A percentile compares a stretch with the other conserved stretches of the same genome.
Evolutionary conservation across 768 basidiomycete genomes (phyloP).

Genomic region (Chalciporus piperatus): DNA sequence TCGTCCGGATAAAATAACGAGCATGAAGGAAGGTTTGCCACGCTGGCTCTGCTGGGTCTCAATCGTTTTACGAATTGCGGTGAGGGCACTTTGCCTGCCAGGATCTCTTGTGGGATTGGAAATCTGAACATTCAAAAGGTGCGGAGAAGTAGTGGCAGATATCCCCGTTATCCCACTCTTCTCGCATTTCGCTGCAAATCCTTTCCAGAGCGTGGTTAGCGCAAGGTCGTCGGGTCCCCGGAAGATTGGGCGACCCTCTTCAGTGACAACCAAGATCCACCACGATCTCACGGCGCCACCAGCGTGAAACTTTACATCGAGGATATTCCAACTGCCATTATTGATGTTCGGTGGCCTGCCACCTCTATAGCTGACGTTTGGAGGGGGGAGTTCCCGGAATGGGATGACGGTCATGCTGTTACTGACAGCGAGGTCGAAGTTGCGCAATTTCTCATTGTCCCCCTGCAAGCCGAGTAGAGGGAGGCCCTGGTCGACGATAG

Average conservation of each 20-base stretch:
- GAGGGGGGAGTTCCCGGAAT: slow-evolving; percentile 60
- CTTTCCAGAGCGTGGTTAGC: slow-evolving; percentile 44
- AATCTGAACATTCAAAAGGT: slow-evolving; percentile 32
- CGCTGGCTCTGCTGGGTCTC: slow-evolving; percentile 22
- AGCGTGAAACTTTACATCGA: slow-evolving; percentile 63
- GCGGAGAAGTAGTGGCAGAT: slow-evolving; percentile 33
- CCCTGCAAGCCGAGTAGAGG: slow-evolving; percentile 50
- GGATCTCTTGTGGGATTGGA: slow-evolving; percentile 26
- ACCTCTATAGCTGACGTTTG: slow-evolving; percentile 51
- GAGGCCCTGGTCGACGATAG: slow-evolving; percentile 60
- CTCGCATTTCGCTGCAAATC: slow-evolving; percentile 54
- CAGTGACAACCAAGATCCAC: slow-evolving; percentile 66
- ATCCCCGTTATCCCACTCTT: slow-evolving; percentile 68
- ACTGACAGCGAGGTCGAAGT: slow-evolving; percentile 59
- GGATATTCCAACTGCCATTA: slow-evolving; percentile 76
- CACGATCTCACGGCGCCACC: slow-evolving; percentile 53
- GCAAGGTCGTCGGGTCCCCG: slow-evolving; percentile 29
- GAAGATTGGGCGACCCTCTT: slow-evolving; percentile 38
- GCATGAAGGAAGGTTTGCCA: slow-evolving; percentile 53
- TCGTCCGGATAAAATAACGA: slow-evolving; percentile 63
- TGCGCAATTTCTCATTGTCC: slow-evolving; percentile 37
- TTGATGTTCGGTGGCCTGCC: slow-evolving; percentile 42
- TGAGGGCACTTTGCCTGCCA: slow-evolving; percentile 37
- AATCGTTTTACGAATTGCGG: slow-evolving; percentile 42
- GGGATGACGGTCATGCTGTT: slow-evolving; percentile 62